Evolutionary conservation across 2,329 filamentous ascomycete species (phyloP).

Genomic region (Trichoderma atrobrunneum): DNA sequence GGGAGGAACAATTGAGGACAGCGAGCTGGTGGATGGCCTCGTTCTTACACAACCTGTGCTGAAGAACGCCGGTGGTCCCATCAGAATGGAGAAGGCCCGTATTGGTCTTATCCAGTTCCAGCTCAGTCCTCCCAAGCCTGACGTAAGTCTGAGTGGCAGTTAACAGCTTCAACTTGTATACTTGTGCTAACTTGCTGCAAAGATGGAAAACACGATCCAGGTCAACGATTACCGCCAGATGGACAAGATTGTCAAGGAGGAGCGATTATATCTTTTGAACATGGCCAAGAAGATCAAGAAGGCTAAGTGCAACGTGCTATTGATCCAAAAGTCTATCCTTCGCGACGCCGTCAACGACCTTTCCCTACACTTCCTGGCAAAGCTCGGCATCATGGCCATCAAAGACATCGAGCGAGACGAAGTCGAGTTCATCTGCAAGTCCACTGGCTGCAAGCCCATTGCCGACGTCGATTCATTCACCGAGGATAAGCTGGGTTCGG

Average conservation of each 20-base stretch:
- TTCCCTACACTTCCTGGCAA: slow-evolving; percentile 94
- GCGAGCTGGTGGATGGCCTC: slow-evolving; percentile 91
- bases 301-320: slow-evolving; percentile 96
- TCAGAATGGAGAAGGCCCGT: slow-evolving; percentile 92
- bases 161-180: not conserved
- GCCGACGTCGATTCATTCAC: slow-evolving; percentile 98
- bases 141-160: slow-evolving; percentile 56
- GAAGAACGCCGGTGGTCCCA: slow-evolving; percentile 88
- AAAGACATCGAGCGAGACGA: slow-evolving; percentile 99
- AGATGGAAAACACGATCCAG: slow-evolving; percentile 99
- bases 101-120: slow-evolving; percentile 99
- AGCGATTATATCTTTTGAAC: slow-evolving; percentile 95
- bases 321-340: slow-evolving; percentile 98
- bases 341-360: slow-evolving; percentile 97
- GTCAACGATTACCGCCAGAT: slow-evolving; percentile 99
- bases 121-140: slow-evolving; percentile 94
- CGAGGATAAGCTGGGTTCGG: slow-evolving; percentile 93
- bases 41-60: slow-evolving; percentile 90
- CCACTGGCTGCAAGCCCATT: slow-evolving; percentile 96
- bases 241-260: slow-evolving; percentile 99
- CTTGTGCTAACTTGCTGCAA: slow-evolving; percentile 24
- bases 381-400: slow-evolving; percentile 90
- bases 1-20: slow-evolving; percentile 96
- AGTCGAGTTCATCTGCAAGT: slow-evolving; percentile 99
- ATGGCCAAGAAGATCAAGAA: slow-evolving; percentile 99